phyloP scores from a whole-genome alignment of 2,329 filamentous ascomycete species.

The Fusarium graminum region DNA sequence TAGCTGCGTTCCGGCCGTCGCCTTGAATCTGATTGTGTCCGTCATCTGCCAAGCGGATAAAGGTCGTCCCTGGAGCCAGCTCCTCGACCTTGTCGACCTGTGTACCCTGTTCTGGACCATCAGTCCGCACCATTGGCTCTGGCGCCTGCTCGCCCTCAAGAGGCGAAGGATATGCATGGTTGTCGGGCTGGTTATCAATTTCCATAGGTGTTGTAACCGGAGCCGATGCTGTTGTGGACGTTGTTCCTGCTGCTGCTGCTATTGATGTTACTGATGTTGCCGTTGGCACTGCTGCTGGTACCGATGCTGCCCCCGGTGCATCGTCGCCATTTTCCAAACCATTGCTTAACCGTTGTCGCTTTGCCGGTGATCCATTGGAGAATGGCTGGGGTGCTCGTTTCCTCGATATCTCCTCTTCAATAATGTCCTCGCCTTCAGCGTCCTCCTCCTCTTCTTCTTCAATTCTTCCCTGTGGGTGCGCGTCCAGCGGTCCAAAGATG shows the following conservation, averaged over 20 bases:
- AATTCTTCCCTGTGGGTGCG: conserved; percentile 59
- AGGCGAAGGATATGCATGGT: conserved; percentile 75
- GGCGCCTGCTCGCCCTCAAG: conserved; percentile 69
- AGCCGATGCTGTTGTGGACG: conserved; percentile 27
- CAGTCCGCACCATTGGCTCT: conserved; percentile 67
- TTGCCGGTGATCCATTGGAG: conserved; percentile 69
- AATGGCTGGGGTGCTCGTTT: conserved; percentile 65
- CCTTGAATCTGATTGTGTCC: conserved; percentile 53
- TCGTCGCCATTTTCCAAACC: conserved; percentile 69
- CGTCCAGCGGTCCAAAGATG: conserved; percentile 69
- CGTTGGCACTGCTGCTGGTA: conserved; percentile 39
- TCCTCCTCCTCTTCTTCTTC: conserved; percentile 58
- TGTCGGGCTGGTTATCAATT: conserved; percentile 65
- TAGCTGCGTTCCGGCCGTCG: conserved; percentile 52
- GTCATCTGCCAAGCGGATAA: conserved; percentile 67
- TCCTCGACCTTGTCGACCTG: conserved; percentile 75
- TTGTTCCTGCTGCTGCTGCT: conserved; percentile 23
- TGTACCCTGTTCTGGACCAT: conserved; percentile 73
- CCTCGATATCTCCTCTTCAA: conserved; percentile 57
- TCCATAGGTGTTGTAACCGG: conserved; percentile 69
- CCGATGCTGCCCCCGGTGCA: conserved; percentile 49
- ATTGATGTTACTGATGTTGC: conserved; percentile 28
- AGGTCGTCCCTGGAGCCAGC: conserved; percentile 70
- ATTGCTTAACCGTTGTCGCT: conserved; percentile 72
- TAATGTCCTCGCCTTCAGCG: conserved; percentile 54